Base-by-base conservation (phyloP, 1,284 basidiomycete species). In the Schizophyllum amplum region DNA sequence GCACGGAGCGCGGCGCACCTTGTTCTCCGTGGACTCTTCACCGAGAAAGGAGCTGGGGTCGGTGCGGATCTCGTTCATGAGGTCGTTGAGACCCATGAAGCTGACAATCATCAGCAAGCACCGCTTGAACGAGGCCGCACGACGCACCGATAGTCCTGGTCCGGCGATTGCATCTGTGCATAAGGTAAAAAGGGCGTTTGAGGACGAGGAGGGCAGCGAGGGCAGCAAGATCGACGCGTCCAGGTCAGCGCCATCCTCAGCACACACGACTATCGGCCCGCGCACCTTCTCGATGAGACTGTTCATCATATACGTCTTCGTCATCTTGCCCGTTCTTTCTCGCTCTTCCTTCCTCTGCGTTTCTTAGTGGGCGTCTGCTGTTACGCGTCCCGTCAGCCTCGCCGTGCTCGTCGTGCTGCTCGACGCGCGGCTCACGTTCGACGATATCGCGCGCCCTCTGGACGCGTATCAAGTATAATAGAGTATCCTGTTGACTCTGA, bases 61-160 rank as follows among this genome's bases (percentile, higher is more conserved):
- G 65, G 83, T 79, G 67, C 80, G 84, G 73, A 94, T 86, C 73
- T 96, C 94, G 53, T 84, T 83, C 78, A 91, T 87, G 62, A 97
- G 73, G 71, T 98, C 94, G 61, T 92, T 94, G 61, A 98, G 77
- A 48, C 93, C 93, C 94, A 97, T 97, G 70, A 92, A 94, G 67
- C 94, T 95, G 68, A 51, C 59, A 56, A 62, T 51, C 48, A 57
- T 64, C 51, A 60, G 53, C 59, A 48, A 65, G 60, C 64, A 42
- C 25, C 15, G 58, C 17, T 52, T 23, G 22, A 47, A 49, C 55
- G 55, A 62, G 55, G 70, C 70, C 69, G 67, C 69, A 59, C 59
- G 51, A 58, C 56, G 20, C 51, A 87, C 87, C 88, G 77, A 69
- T 90, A 89, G 72, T 90, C 88, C 75, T 90, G 87, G 80, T 90